Percentiles rank a stretch among this genome's conserved stretches.
Evolutionary conservation across 2,329 filamentous ascomycete species (phyloP).

Genomic region (Colletotrichum orbiculare): DNA sequence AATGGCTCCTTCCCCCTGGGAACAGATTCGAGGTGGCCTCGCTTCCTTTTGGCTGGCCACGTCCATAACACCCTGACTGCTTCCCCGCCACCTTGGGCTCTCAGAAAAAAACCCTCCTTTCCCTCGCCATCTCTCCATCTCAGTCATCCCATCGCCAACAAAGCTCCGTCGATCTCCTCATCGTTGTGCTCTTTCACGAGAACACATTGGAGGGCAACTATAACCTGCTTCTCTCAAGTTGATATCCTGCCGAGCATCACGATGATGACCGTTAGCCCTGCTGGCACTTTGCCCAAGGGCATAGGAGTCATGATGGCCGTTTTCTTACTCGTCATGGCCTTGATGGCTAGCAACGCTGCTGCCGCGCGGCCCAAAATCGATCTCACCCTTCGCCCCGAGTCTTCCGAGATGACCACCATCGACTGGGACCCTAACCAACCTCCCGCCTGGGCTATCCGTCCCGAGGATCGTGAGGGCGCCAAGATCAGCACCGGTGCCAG

Average conservation of each 20-base stretch:
- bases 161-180: no score
- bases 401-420: neutral
- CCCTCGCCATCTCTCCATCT: no score
- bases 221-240: no score
- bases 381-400: conserved; percentile 6
- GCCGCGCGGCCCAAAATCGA: neutral
- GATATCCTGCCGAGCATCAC: neutral
- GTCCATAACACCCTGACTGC: no score
- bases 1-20: no score
- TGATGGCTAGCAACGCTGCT: conserved; percentile 1
- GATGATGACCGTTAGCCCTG: neutral
- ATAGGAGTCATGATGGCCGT: neutral
- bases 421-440: conserved; percentile 8
- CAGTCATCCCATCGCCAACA: no score
- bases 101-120: no score
- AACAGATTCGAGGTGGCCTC: no score
- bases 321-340: neutral
- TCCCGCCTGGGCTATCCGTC: conserved; percentile 21
- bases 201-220: no score
- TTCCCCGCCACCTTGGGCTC: no score
- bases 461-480: neutral
- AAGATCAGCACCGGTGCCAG: neutral
- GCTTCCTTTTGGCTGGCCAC: no score
- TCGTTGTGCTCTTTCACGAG: no score
- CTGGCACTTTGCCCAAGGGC: neutral